Evolutionary conservation across 1,284 basidiomycete species (phyloP).

Genomic region (Ceratobasidium sp.): DNA sequence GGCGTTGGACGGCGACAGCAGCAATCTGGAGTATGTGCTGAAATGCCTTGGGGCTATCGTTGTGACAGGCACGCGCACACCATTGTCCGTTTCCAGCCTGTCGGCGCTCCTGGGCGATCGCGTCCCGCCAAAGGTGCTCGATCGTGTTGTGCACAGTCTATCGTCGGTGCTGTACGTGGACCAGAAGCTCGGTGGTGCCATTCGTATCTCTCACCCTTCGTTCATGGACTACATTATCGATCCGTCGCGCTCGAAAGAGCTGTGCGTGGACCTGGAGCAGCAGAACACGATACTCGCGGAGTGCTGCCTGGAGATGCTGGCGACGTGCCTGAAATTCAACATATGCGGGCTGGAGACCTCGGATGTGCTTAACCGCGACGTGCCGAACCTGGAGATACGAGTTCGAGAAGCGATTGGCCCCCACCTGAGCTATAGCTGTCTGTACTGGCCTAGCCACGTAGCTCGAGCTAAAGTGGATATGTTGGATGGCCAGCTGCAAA

Average conservation of each 20-base stretch:
- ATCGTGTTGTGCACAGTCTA: not conserved
- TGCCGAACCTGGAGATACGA: not conserved
- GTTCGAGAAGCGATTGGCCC: not conserved
- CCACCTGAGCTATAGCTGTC: not conserved
- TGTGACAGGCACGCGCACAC: not conserved
- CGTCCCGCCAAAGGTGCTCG: not conserved
- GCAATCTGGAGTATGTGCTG: not conserved
- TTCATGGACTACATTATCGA: not conserved
- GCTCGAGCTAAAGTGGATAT: not conserved
- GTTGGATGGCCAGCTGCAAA: not conserved
- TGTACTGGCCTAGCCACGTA: not conserved
- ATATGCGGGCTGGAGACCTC: conserved; percentile 5
- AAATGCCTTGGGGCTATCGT: conserved; percentile 6
- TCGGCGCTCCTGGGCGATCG: not conserved
- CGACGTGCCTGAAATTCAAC: not conserved
- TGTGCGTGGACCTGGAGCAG: conserved; percentile 7
- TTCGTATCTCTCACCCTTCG: conserved; percentile 33
- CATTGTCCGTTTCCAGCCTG: not conserved
- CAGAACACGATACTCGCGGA: not conserved
- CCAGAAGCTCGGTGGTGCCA: conserved; percentile 4
- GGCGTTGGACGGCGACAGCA: too few species aligned
- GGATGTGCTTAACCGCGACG: not conserved
- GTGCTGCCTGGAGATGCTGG: conserved; percentile 1
- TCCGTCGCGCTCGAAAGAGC: conserved; percentile 1
- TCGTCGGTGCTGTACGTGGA: conserved; percentile 37